phyloP scores from a whole-genome alignment of 2,329 filamentous ascomycete species.

The Macrophomina tecta region DNA sequence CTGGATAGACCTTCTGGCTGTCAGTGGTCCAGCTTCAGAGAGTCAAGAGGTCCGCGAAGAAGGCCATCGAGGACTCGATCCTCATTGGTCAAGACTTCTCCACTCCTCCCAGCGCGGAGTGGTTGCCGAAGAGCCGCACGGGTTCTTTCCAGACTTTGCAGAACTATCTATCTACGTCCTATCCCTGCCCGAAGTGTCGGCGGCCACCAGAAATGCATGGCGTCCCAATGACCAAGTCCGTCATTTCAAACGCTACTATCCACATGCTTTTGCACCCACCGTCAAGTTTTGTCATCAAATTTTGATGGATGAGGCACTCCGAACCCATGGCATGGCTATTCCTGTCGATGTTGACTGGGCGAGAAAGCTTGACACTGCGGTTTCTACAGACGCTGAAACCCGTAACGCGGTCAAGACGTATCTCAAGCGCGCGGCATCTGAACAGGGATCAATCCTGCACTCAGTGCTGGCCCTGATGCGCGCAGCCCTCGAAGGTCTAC shows the following conservation, averaged over 20 bases:
- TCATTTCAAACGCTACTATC: constrained; percentile 41
- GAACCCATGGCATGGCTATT: constrained; percentile 49
- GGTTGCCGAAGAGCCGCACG: constrained; percentile 3
- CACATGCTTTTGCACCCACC: constrained; percentile 69
- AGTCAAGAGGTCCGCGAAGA: constrained; percentile 87
- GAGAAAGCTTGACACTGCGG: constrained; percentile 73
- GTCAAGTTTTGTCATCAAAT: constrained; percentile 72
- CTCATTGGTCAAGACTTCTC: constrained; percentile 71
- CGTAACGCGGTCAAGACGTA: constrained; percentile 65
- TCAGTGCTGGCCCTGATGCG: constrained; percentile 51
- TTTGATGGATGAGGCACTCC: constrained; percentile 63
- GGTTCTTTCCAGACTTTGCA: constrained; percentile 51
- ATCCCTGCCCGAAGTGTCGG: constrained; percentile 41
- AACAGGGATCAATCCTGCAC: constrained; percentile 27
- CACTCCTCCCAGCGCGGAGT: constrained; percentile 45
- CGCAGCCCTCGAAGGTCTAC: constrained; percentile 53
- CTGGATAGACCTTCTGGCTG: constrained; percentile 87
- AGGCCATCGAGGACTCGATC: constrained; percentile 84
- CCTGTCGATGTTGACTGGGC: constrained; percentile 84
- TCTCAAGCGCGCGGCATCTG: constrained; percentile 32
- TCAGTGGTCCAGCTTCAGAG: constrained; percentile 70
- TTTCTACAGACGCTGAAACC: constrained; percentile 72
- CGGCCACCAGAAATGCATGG: constrained; percentile 37
- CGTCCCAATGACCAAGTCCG: constrained; percentile 38
- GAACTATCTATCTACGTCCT: constrained; percentile 55